These are phyloP conservation scores for Scutellaria galericulata DNA, from an alignment of 257 asterid species.

Conservation along the genomic window DNA sequence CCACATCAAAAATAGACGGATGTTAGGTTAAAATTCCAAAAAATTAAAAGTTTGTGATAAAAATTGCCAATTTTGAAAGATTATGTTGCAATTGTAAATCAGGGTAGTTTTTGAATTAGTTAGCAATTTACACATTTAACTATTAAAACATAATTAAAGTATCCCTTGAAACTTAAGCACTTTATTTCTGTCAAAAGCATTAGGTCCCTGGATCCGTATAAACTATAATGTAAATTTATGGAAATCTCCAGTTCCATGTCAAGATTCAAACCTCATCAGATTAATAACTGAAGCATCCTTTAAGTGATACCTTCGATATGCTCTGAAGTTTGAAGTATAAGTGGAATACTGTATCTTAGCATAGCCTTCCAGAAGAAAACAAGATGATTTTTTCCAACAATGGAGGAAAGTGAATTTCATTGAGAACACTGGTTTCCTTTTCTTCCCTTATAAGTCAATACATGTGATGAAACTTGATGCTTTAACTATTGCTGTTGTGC, in stretches of 20 bases:
- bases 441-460: background rate
- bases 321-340: constrained; percentile 31
- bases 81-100: too few relatives aligned
- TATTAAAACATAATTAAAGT: background rate
- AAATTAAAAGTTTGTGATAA: too few relatives aligned
- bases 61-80: too few relatives aligned
- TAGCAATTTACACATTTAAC: background rate
- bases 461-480: background rate
- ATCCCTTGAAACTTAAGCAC: background rate
- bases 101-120: too few relatives aligned
- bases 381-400: background rate
- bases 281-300: background rate
- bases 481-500: background rate
- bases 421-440: background rate
- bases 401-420: background rate
- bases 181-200: constrained; percentile 4
- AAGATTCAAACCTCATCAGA: background rate
- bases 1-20: too few relatives aligned
- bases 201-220: background rate
- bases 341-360: background rate
- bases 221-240: background rate
- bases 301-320: constrained; percentile 7
- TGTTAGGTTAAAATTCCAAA: too few relatives aligned
- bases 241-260: background rate
- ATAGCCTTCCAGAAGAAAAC: background rate